A percentile compares a stretch with the other conserved stretches of the same genome.
Evolutionary conservation across 495 filamentous ascomycete genomes (phyloP).

Genomic region (Hyaloscypha finlandica): DNA sequence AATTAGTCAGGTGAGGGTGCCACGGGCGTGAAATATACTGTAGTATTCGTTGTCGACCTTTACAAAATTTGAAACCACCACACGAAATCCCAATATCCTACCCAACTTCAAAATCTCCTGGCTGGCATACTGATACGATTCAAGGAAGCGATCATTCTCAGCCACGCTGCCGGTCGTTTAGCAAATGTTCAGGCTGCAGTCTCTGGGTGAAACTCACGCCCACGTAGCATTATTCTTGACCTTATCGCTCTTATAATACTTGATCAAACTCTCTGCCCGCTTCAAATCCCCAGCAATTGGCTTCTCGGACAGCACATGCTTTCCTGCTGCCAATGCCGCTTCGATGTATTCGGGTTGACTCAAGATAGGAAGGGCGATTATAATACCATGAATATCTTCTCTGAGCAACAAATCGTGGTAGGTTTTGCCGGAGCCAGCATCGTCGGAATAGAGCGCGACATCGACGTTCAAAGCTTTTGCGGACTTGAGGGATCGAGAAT

Average conservation of each 20-base stretch:
- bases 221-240: conserved; percentile 49
- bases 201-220: conserved; percentile 28
- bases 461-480: conserved; percentile 36
- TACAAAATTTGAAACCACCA: conserved; percentile 56
- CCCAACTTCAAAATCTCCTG: conserved; percentile 63
- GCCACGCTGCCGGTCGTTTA: conserved; percentile 47
- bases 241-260: conserved; percentile 58
- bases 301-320: conserved; percentile 84
- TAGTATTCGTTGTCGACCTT: conserved; percentile 58
- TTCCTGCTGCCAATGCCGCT: conserved; percentile 65
- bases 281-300: conserved; percentile 70
- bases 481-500: conserved; percentile 56
- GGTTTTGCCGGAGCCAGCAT: conserved; percentile 52
- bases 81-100: conserved; percentile 62
- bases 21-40: conserved; percentile 38
- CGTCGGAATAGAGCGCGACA: conserved; percentile 63
- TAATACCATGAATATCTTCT: conserved; percentile 65
- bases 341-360: conserved; percentile 60
- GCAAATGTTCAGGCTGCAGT: not conserved
- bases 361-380: conserved; percentile 69
- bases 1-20: not conserved
- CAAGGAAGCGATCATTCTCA: conserved; percentile 74
- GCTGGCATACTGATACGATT: conserved; percentile 56
- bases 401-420: conserved; percentile 65
- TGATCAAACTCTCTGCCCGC: conserved; percentile 60